phyloP scores from a whole-genome alignment of 2,329 filamentous ascomycete species.

The Aspergillus oerlinghausenensis region DNA sequence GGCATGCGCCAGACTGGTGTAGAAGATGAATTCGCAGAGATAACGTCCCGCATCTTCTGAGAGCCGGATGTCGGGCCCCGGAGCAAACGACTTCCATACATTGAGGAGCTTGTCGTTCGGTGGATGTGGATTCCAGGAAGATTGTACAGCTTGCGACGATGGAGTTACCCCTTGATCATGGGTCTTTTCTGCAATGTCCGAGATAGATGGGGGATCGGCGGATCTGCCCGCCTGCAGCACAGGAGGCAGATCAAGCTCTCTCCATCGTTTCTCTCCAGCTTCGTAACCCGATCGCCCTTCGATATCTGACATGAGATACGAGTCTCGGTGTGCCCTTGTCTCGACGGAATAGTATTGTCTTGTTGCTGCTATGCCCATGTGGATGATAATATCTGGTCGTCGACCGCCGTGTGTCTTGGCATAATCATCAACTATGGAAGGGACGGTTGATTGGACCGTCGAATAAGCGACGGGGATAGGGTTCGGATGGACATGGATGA shows the following conservation, averaged over 20 bases:
- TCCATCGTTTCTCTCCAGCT: conserved; percentile 49
- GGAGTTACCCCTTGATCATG: not conserved
- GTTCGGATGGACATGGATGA: conserved; percentile 53
- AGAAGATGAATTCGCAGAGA: conserved; percentile 76
- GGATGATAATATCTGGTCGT: conserved; percentile 62
- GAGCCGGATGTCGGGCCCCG: conserved; percentile 45
- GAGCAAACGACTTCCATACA: conserved; percentile 29
- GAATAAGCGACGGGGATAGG: conserved; percentile 69
- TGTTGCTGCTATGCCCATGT: conserved; percentile 73
- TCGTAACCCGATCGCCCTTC: conserved; percentile 48
- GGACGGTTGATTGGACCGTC: conserved; percentile 59
- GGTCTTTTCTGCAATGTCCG: conserved; percentile 1
- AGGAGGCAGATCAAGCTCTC: conserved; percentile 45
- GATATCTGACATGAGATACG: conserved; percentile 68
- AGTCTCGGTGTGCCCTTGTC: conserved; percentile 63
- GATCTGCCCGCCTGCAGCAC: conserved; percentile 50
- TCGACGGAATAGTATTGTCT: conserved; percentile 67
- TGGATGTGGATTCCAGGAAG: conserved; percentile 20
- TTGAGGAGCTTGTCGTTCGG: conserved; percentile 32
- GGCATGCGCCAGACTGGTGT: conserved; percentile 56
- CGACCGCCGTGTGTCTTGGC: conserved; percentile 35
- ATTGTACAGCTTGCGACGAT: not conserved
- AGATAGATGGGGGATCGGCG: not conserved
- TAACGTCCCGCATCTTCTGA: conserved; percentile 69
- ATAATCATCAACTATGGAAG: conserved; percentile 54